Conservation (phyloP, 2,329 filamentous ascomycete genomes). For the Thelonectria rubi region DNA sequence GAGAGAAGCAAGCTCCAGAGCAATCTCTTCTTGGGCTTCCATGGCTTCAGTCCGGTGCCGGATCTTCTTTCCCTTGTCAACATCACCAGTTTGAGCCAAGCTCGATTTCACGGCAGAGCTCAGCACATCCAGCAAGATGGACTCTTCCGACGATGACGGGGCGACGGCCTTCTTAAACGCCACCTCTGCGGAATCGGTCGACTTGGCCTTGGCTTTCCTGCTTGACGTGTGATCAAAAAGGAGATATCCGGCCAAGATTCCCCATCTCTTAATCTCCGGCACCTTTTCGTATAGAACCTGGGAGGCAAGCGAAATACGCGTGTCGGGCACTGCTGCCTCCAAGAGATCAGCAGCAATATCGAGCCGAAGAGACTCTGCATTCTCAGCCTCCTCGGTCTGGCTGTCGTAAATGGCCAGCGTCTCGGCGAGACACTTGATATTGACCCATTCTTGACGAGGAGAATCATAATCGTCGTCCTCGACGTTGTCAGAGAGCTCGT, state of each 20-base stretch:
- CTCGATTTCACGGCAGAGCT: slow-evolving; percentile 82
- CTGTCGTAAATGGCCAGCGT: slow-evolving; percentile 83
- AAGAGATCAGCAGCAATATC: slow-evolving; percentile 65
- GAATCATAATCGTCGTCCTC: slow-evolving; percentile 81
- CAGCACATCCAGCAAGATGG: slow-evolving; percentile 86
- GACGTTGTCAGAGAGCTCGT: slow-evolving; percentile 74
- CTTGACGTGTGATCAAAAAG: slow-evolving; percentile 87
- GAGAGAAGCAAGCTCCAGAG: slow-evolving; percentile 77
- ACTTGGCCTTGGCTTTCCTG: slow-evolving; percentile 58
- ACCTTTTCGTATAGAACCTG: slow-evolving; percentile 87
- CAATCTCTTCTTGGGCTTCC: slow-evolving; percentile 80
- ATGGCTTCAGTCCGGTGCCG: slow-evolving; percentile 69
- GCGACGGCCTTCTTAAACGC: slow-evolving; percentile 77
- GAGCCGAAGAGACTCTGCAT: slow-evolving; percentile 54
- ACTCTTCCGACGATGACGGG: slow-evolving; percentile 79
- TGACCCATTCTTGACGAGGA: slow-evolving; percentile 86
- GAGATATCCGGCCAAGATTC: slow-evolving; percentile 86
- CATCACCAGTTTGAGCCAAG: slow-evolving; percentile 72
- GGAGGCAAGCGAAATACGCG: slow-evolving; percentile 84
- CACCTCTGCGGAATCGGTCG: slow-evolving; percentile 63
- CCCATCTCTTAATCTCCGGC: slow-evolving; percentile 85
- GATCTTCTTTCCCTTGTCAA: slow-evolving; percentile 67
- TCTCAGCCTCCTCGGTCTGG: slow-evolving; percentile 66
- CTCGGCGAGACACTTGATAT: slow-evolving; percentile 89
- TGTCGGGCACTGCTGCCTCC: slow-evolving; percentile 74